These are phyloP conservation scores for Emmonsiellopsis sp. DNA, from an alignment of 2,329 filamentous ascomycete species.

Conservation along the genomic window DNA sequence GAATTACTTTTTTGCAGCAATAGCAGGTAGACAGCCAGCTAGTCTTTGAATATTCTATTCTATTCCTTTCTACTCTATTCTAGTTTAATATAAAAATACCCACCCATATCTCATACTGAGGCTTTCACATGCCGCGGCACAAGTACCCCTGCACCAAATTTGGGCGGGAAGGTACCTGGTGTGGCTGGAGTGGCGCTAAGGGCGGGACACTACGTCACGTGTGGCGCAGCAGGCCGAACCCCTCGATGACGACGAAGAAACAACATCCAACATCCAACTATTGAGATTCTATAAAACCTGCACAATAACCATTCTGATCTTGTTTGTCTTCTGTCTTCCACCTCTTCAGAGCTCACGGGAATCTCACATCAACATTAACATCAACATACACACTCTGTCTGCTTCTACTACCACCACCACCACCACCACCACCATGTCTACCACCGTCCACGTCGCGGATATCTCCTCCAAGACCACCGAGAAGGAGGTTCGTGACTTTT, in stretches of 20 bases:
- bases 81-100: neutral
- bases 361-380: neutral
- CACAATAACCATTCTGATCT: neutral
- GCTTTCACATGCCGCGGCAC: neutral
- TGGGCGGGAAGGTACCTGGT: neutral
- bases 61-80: neutral
- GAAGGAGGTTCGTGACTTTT: slow-evolving; percentile 91
- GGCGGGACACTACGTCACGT: slow-evolving; percentile 22
- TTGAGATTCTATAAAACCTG: neutral
- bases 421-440: slow-evolving; percentile 15
- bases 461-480: slow-evolving; percentile 75
- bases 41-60: neutral
- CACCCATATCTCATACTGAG: too few species aligned
- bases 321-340: neutral
- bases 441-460: slow-evolving; percentile 80
- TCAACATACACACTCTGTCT: slow-evolving; percentile 37
- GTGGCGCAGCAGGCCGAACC: slow-evolving; percentile 21
- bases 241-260: slow-evolving; percentile 6
- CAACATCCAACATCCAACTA: neutral
- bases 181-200: slow-evolving; percentile 18
- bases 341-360: neutral
- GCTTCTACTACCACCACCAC: slow-evolving; percentile 16
- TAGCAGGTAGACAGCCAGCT: neutral
- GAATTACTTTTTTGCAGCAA: too few species aligned
- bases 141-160: neutral